These are phyloP conservation scores for Backusella australiensis DNA, from an alignment of 192 early-diverging fungal species.

Conservation along the genomic window DNA sequence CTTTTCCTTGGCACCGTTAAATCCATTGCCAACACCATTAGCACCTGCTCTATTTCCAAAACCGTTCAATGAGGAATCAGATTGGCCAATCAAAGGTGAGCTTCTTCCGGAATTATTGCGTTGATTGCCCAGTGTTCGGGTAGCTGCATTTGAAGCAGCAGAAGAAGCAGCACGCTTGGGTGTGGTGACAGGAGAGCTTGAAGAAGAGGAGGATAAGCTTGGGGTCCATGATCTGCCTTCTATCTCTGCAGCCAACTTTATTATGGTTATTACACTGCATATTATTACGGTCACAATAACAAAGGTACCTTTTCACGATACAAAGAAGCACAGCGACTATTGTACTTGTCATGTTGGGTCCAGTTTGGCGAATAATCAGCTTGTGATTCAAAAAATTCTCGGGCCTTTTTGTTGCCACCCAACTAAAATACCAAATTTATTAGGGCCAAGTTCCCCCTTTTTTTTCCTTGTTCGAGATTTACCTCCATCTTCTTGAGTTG, in stretches of 20 bases:
- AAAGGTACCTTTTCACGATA: constrained; percentile 84
- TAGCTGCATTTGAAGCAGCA: constrained; percentile 1
- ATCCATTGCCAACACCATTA: not conserved
- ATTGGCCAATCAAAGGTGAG: not conserved
- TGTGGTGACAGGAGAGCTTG: constrained; percentile 22
- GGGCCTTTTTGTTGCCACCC: constrained; percentile 87
- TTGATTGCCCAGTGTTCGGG: constrained; percentile 18
- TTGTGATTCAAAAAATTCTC: constrained; percentile 81
- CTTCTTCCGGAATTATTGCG: not conserved
- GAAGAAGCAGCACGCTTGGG: not conserved
- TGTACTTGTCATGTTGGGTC: constrained; percentile 86
- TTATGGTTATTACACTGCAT: not conserved
- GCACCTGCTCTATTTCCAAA: not conserved
- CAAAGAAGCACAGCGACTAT: constrained; percentile 75
- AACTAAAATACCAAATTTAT: constrained; percentile 32
- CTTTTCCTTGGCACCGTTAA: constrained; percentile 47
- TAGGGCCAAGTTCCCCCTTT: not conserved
- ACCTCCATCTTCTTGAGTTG: constrained; percentile 93
- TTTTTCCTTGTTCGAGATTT: constrained; percentile 7
- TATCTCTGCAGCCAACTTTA: constrained; percentile 53
- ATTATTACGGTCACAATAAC: not conserved
- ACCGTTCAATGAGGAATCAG: not conserved
- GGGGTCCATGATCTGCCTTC: constrained; percentile 60
- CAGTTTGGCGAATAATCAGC: constrained; percentile 72
- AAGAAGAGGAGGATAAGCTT: not conserved